Percentiles rank a stretch among this genome's conserved stretches.
phyloP scores from a whole-genome alignment of 768 basidiomycete species.

The Suillus occidentalis region DNA sequence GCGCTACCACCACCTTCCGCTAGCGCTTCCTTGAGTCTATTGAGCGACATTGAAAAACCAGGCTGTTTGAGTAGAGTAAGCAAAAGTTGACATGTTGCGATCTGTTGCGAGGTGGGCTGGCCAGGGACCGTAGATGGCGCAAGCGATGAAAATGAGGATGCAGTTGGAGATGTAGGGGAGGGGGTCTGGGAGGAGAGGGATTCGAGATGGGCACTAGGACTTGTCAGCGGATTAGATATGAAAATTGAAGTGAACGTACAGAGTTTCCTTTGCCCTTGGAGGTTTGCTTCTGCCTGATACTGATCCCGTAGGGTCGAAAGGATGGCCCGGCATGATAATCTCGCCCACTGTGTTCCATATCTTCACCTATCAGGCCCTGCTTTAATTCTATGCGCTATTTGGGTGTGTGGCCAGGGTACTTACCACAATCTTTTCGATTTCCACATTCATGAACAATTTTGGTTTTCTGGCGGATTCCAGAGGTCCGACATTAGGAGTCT shows the following conservation, averaged over 20 bases:
- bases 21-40: conserved; percentile 59
- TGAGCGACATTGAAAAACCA: conserved; percentile 57
- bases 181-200: conserved; percentile 51
- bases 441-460: conserved; percentile 55
- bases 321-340: conserved; percentile 56
- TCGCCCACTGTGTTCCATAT: conserved; percentile 71
- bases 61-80: conserved; percentile 56
- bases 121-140: conserved; percentile 31
- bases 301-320: conserved; percentile 34
- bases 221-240: conserved; percentile 4
- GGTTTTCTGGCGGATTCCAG: conserved; percentile 24
- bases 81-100: conserved; percentile 69
- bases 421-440: conserved; percentile 67
- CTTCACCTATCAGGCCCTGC: conserved; percentile 71
- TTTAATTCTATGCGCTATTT: conserved; percentile 35
- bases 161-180: conserved; percentile 54
- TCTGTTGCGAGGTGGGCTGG: conserved; percentile 63
- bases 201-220: conserved; percentile 55
- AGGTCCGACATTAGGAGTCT: conserved; percentile 7
- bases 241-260: conserved; percentile 42
- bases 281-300: conserved; percentile 36
- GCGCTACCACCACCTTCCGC: conserved; percentile 41
- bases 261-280: conserved; percentile 57
- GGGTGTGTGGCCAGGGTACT: conserved; percentile 23
- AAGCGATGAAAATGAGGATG: conserved; percentile 53